These are phyloP conservation scores for Aureobasidium sp. DNA, from an alignment of 2,329 filamentous ascomycete species.

Conservation along the genomic window DNA sequence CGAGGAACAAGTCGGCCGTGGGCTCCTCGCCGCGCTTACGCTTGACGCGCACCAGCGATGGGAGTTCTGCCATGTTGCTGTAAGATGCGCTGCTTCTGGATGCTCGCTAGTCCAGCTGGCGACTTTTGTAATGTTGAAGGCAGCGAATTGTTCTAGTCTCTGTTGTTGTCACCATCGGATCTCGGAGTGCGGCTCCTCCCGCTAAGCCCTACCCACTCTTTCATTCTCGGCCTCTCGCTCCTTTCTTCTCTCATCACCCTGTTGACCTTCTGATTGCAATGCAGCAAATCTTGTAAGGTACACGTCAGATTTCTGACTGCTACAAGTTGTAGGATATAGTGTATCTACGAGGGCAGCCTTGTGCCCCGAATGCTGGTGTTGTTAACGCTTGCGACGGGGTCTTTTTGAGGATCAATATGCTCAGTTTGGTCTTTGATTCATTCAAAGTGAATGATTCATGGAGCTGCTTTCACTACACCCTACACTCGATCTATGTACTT, in stretches of 20 bases:
- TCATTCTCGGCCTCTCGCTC: background rate
- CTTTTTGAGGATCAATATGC: background rate
- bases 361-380: background rate
- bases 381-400: background rate
- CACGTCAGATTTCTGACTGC: background rate
- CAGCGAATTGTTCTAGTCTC: background rate
- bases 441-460: background rate
- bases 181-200: background rate
- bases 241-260: background rate
- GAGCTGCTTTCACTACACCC: background rate
- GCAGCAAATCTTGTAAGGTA: background rate
- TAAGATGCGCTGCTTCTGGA: background rate
- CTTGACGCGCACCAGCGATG: slow-evolving; percentile 49
- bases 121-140: background rate
- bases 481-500: background rate
- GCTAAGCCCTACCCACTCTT: background rate
- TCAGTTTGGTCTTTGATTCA: background rate
- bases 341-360: background rate
- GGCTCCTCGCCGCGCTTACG: slow-evolving; percentile 51
- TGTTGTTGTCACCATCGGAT: background rate
- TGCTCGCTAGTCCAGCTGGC: background rate
- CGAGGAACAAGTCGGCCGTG: slow-evolving; percentile 19
- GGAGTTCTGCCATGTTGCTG: slow-evolving; percentile 38
- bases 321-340: background rate
- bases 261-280: background rate